Evolutionary conservation across 495 filamentous ascomycete genomes (phyloP), one percentile per base, ranked within the genome.

Genomic region (Penicillium macrosclerotiorum): DNA sequence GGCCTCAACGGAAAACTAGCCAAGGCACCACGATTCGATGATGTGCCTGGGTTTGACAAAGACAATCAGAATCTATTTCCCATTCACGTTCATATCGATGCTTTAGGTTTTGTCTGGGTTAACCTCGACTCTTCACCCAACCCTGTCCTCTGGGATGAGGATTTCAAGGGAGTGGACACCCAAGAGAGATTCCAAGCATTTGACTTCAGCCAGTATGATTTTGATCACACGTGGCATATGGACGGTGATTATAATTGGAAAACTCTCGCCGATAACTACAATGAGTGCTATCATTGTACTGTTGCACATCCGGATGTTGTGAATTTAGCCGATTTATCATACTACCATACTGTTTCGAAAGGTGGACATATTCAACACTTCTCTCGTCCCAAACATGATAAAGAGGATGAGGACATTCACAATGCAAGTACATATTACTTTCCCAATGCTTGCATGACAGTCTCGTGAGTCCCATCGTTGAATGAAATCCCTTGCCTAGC

Each of bases 21-120:
- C 45, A 81, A 82, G 49, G 78, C 80, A 0, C 78, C 80, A 0
- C 65, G 72, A 8, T 83, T 76, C 45, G 68, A 82, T 13, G 67
- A 69, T 8, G 55, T 81, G 2, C 56, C 68, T 5, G 78, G 65
- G 5, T 82, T 83, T 47, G 69, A 81, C 24, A 82, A 78, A 52
- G 55, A 49, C 35, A 46, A 70, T 39, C 77, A 81, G 32, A 58
- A 71, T 3, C 58, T 77, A 4, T 57, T 72, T 5, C 65, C 63
- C 0, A 65, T 76, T 13, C 67, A 75, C 42, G 67, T 75, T 31
- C 71, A 75, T 34, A 48, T 74, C 33, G 75, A 78, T 47, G 25
- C 42, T 11, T 60, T 68, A 7, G 74, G 74, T 0, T 77, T 78
- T 44, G 60, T 77, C 33, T 78, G 74, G 74, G 66, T 78, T 7